Base-by-base conservation (phyloP, 768 basidiomycete genomes). In the Podaxis sp. region DNA sequence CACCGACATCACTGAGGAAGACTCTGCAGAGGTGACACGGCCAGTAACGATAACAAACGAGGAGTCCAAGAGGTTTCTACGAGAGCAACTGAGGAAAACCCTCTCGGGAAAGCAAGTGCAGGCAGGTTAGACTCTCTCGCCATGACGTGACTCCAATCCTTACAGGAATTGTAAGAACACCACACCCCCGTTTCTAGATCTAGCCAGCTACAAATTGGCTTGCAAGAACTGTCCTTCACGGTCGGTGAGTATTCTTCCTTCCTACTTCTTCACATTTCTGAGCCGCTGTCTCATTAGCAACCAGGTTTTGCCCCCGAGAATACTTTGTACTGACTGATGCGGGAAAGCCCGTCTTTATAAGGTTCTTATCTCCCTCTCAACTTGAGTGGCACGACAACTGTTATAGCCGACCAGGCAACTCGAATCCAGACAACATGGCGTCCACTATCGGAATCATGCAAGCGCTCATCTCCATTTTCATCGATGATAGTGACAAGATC, bases 281-380 rank as follows among this genome's bases (percentile, higher is more conserved):
- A 40, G 22, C 19, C n/a, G 13, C 33, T 19, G n/a, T n/a, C 53
- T 63, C 54, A 58, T 33, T 27, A 52, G 55, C 25, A 24, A 63
- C 55, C 65, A 82, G 81, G 69, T 40, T 69, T 76, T 57, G 71
- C 72, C 85, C 83, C 24, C 82, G 95, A 57, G 86, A 93, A 70
- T 99, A 98, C 73, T 97, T 92, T 70, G 85, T 98, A 15, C 81
- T 98, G 19, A 98, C 96, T 0, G 88, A 96, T 65, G 97, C 97
- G 33, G 97, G 97, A 29, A 98, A 99, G 74, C 96, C 96, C n/a
- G 95, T 99, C 11, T 99, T 92, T 70, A 81, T 87, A 47, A 93
- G 92, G 95, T 91, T 63, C 51, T 56, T 40, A 22, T 17, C 24
- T 46, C 24, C 41, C 27, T 40, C 47, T n/a, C 27, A 55, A 49